These are phyloP conservation scores for Potentilla sterilis DNA, from an alignment of 306 rosid species.

Conservation along the genomic window DNA sequence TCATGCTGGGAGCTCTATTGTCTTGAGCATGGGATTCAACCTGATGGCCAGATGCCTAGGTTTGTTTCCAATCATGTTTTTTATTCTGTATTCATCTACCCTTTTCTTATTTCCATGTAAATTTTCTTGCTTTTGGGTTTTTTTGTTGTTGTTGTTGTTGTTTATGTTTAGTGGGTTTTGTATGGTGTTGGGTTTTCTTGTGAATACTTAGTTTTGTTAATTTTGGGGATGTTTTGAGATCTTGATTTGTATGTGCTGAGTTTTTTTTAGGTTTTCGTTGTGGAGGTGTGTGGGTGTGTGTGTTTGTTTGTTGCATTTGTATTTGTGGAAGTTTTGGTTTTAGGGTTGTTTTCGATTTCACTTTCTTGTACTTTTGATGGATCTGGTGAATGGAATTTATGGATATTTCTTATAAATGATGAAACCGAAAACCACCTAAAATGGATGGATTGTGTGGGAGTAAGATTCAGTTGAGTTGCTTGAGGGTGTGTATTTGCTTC, in stretches of 20 bases:
- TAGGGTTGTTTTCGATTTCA: neutral
- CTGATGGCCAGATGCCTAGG: constrained; percentile 97
- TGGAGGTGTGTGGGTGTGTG: neutral
- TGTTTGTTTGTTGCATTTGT: neutral
- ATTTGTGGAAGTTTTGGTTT: neutral
- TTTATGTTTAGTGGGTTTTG: neutral
- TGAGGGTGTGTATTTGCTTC: neutral
- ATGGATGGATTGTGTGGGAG: neutral
- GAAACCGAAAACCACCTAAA: neutral
- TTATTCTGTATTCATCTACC: neutral
- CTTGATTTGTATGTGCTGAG: neutral
- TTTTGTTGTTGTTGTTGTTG: too few relatives aligned
- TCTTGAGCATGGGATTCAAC: constrained; percentile 94
- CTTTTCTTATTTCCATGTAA: neutral
- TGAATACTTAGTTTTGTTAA: neutral
- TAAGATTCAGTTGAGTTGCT: neutral
- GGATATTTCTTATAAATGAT: neutral
- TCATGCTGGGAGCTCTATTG: constrained; percentile 99
- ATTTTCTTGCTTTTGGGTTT: neutral
- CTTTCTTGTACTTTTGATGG: neutral
- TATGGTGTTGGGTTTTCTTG: neutral
- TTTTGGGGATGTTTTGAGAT: neutral
- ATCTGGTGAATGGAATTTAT: neutral
- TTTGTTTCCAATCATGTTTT: neutral
- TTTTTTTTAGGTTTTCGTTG: neutral